A percentile compares a stretch with the other conserved stretches of the same genome.
Conservation (phyloP, 2,329 filamentous ascomycete species). For the Phialocephala sp. region DNA sequence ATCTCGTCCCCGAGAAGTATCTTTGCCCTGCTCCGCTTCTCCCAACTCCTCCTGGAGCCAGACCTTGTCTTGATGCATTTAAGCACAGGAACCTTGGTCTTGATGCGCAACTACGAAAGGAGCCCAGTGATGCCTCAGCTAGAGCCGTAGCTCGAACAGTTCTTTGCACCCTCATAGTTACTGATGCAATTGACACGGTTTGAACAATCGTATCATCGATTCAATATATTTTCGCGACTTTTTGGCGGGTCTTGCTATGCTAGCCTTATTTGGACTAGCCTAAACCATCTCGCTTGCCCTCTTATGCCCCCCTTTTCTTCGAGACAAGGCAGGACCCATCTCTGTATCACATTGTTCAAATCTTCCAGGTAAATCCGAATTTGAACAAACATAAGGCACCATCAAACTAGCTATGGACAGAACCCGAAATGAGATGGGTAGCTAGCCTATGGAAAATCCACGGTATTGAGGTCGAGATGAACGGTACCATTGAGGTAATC, state of each 20-base stretch:
- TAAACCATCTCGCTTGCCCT: too few species aligned
- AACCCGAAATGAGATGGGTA: too few species aligned
- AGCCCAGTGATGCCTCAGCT: slow-evolving; percentile 34
- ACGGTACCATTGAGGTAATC: too few species aligned
- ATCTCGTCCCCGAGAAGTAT: slow-evolving; percentile 40
- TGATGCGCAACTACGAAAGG: slow-evolving; percentile 31
- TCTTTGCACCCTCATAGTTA: slow-evolving; percentile 41
- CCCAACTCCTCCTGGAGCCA: slow-evolving; percentile 22
- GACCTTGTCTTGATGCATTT: slow-evolving; percentile 34
- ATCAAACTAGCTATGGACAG: too few species aligned
- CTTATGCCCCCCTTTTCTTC: too few species aligned
- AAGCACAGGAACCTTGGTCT: slow-evolving; percentile 40
- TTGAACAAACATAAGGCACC: too few species aligned
- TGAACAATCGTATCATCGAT: slow-evolving; percentile 20
- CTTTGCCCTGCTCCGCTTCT: slow-evolving; percentile 33
- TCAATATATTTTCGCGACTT: slow-evolving; percentile 10
- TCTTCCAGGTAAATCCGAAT: too few species aligned
- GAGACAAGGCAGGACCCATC: too few species aligned
- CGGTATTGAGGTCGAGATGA: too few species aligned
- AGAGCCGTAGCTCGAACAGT: slow-evolving; percentile 38
- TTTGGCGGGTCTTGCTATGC: neutral
- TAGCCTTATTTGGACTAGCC: too few species aligned
- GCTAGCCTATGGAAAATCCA: too few species aligned
- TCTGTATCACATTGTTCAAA: too few species aligned
- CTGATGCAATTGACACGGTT: slow-evolving; percentile 27